phyloP scores from a whole-genome alignment of 1,139 yeast genomes.

The Scheffersomyces stambukii region DNA sequence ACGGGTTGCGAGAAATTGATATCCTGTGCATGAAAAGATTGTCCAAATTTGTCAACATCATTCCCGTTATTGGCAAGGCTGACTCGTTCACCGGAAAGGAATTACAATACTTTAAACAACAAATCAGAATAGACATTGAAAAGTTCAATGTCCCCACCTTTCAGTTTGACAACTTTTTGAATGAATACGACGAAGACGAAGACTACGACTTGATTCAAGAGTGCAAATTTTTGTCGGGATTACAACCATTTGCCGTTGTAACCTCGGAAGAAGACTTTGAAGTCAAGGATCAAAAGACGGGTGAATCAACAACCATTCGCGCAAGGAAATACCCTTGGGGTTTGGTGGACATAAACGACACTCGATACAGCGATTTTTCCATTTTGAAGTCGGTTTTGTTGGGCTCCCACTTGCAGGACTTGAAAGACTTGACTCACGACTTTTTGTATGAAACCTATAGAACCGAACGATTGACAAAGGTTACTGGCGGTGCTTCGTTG shows the following conservation, averaged over 20 bases:
- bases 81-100: constrained; percentile 83
- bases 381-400: constrained; percentile 76
- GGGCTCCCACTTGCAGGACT: constrained; percentile 90
- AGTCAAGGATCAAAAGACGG: constrained; percentile 49
- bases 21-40: constrained; percentile 73
- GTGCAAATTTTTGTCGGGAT: constrained; percentile 66
- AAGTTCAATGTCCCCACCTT: constrained; percentile 77
- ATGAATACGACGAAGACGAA: constrained; percentile 50
- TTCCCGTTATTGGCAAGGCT: constrained; percentile 84
- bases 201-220: constrained; percentile 79
- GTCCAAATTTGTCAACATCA: constrained; percentile 76
- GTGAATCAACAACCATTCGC: constrained; percentile 48
- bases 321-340: constrained; percentile 98
- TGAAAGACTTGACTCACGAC: constrained; percentile 91
- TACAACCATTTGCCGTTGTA: constrained; percentile 85
- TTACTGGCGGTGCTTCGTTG: constrained; percentile 29
- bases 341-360: constrained; percentile 74
- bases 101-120: constrained; percentile 52
- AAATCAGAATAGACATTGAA: constrained; percentile 65
- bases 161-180: constrained; percentile 54
- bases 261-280: constrained; percentile 61
- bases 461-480: constrained; percentile 70
- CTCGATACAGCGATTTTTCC: constrained; percentile 79
- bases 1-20: constrained; percentile 71
- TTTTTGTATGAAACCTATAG: constrained; percentile 88